Evolutionary conservation across 148 eudicot species (phyloP).

Genomic region (Chenopodium formosanum): DNA sequence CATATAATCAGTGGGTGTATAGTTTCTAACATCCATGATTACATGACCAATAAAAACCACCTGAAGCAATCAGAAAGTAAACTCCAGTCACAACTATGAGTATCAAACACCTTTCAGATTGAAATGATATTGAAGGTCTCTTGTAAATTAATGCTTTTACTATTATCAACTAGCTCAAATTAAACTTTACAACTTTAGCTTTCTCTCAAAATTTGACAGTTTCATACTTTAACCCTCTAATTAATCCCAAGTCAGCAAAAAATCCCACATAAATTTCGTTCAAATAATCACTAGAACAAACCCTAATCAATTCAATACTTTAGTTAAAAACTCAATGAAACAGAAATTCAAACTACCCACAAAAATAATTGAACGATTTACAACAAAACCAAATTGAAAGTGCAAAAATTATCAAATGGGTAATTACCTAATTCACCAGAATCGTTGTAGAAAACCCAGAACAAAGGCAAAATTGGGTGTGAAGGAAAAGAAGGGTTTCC

Average conservation of each 20-base stretch:
- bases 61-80: slow-evolving; percentile 29
- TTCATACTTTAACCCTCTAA: not conserved
- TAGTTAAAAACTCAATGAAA: not conserved
- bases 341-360: slow-evolving; percentile 4
- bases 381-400: not conserved
- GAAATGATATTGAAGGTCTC: not conserved
- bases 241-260: not conserved
- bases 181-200: no score
- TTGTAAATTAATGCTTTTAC: no score
- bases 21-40: slow-evolving; percentile 38
- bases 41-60: slow-evolving; percentile 18
- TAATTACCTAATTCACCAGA: not conserved
- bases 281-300: not conserved
- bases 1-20: slow-evolving; percentile 25
- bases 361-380: not conserved
- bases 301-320: slow-evolving; percentile 10
- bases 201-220: no score
- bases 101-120: not conserved
- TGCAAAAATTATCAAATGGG: not conserved
- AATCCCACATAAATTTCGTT: slow-evolving; percentile 4
- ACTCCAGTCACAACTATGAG: slow-evolving; percentile 2
- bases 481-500: not conserved
- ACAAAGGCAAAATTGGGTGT: not conserved
- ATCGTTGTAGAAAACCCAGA: not conserved
- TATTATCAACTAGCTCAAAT: no score